These are phyloP conservation scores for Alternaria burnsii DNA, from an alignment of 2,329 filamentous ascomycete genomes.

Conservation along the genomic window DNA sequence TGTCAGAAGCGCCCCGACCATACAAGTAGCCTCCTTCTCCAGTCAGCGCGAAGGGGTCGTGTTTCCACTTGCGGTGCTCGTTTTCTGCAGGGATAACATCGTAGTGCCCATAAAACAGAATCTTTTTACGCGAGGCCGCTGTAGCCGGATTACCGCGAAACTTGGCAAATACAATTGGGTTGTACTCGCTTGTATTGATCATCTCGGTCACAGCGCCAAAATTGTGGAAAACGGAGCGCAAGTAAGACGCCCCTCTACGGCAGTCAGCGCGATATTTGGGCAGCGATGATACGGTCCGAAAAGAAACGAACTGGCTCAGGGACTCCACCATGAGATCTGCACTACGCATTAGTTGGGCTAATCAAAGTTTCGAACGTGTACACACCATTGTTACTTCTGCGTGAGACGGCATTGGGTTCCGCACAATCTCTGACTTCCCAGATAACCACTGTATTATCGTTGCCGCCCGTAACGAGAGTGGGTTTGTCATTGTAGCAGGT, in stretches of 20 bases:
- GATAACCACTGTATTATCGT: conserved; percentile 86
- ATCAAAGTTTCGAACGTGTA: conserved; percentile 15
- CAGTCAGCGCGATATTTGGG: conserved; percentile 90
- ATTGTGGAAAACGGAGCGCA: conserved; percentile 89
- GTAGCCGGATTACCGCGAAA: conserved; percentile 80
- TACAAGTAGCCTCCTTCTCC: conserved; percentile 94
- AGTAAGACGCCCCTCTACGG: conserved; percentile 87
- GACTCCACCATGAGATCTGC: conserved; percentile 68
- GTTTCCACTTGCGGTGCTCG: conserved; percentile 81
- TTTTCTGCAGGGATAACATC: conserved; percentile 93
- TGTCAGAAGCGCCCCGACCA: conserved; percentile 94
- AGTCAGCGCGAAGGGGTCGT: conserved; percentile 87
- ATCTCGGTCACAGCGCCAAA: conserved; percentile 84
- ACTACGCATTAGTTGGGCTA: conserved; percentile 28
- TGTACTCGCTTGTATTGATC: conserved; percentile 83
- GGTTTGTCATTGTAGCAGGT: conserved; percentile 74
- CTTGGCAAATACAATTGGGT: conserved; percentile 91
- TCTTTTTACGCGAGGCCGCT: conserved; percentile 75
- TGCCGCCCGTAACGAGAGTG: conserved; percentile 94
- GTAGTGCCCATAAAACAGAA: conserved; percentile 98
- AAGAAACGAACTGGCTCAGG: conserved; percentile 86
- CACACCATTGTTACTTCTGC: conserved; percentile 65
- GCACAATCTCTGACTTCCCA: conserved; percentile 77
- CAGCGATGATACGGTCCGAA: conserved; percentile 88
- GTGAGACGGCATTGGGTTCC: conserved; percentile 54